These are phyloP conservation scores for Lavandula angustifolia DNA, from an alignment of 257 asterid species.

Conservation along the genomic window DNA sequence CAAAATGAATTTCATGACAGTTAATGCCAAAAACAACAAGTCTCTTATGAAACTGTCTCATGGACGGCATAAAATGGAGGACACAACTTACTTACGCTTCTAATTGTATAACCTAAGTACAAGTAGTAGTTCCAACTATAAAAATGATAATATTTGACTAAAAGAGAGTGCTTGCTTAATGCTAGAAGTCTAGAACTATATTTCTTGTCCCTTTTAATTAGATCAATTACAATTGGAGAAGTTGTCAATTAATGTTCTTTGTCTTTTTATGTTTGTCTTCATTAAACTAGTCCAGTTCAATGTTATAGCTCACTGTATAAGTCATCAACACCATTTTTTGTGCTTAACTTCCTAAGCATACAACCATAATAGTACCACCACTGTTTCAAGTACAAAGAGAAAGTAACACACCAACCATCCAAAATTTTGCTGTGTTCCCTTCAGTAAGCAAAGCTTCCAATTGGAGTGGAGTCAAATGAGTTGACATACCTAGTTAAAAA, in stretches of 20 bases:
- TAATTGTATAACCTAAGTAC: not conserved
- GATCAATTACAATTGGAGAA: not conserved
- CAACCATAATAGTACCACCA: not conserved
- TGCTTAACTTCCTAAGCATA: slow-evolving; percentile 1
- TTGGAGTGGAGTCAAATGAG: slow-evolving; percentile 85
- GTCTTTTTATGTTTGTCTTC: slow-evolving; percentile 12
- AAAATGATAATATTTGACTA: not conserved
- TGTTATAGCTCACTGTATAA: not conserved
- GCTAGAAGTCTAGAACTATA: not conserved
- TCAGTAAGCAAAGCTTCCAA: slow-evolving; percentile 89
- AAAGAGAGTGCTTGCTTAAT: too few species aligned
- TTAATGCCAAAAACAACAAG: slow-evolving; percentile 6
- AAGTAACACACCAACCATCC: slow-evolving; percentile 88
- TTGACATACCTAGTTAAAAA: slow-evolving; percentile 56
- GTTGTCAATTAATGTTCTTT: not conserved
- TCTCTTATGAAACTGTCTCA: not conserved
- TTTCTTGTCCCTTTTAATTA: not conserved
- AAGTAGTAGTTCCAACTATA: not conserved
- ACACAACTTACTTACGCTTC: not conserved
- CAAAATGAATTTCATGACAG: not conserved
- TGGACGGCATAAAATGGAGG: not conserved
- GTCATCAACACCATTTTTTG: slow-evolving; percentile 7
- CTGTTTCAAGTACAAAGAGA: slow-evolving; percentile 32
- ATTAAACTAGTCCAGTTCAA: not conserved
- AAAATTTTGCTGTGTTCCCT: slow-evolving; percentile 71